A percentile compares a stretch with the other conserved stretches of the same genome.
Evolutionary conservation across 1,139 yeast genomes (phyloP).

Genomic region (Blastobotrys arbuscula): DNA sequence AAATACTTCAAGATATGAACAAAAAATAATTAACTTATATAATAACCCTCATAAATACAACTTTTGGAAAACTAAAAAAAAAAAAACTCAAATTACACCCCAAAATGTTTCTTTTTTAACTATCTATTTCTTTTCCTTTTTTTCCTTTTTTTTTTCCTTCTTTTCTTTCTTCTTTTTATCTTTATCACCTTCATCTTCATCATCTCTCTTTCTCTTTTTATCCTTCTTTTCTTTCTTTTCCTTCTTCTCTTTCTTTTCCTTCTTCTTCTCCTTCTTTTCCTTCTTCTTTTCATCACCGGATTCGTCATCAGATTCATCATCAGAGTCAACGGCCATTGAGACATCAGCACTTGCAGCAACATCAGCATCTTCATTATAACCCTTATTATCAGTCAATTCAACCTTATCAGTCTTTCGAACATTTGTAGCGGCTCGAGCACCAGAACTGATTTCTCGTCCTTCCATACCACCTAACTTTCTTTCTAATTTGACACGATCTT

Average conservation of each 20-base stretch:
- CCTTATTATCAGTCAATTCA: slow-evolving; percentile 66
- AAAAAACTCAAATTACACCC: slow-evolving; percentile 12
- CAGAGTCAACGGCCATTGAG: slow-evolving; percentile 24
- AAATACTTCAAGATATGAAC: slow-evolving; percentile 29
- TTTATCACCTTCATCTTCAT: slow-evolving; percentile 21
- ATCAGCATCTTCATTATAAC: slow-evolving; percentile 74
- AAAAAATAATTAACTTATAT: slow-evolving; percentile 6
- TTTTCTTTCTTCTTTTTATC: slow-evolving; percentile 19
- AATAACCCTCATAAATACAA: neutral
- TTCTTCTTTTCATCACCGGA: slow-evolving; percentile 22
- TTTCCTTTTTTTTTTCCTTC: slow-evolving; percentile 19
- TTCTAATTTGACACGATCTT: slow-evolving; percentile 90
- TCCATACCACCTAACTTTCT: slow-evolving; percentile 90
- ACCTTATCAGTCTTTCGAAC: slow-evolving; percentile 53
- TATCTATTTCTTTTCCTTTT: slow-evolving; percentile 19
- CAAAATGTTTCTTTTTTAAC: neutral
- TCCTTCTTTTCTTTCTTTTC: slow-evolving; percentile 19
- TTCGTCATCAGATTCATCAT: slow-evolving; percentile 26
- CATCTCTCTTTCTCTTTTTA: slow-evolving; percentile 24
- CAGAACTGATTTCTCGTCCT: slow-evolving; percentile 56
- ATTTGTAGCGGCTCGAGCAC: slow-evolving; percentile 32
- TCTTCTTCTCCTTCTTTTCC: slow-evolving; percentile 24
- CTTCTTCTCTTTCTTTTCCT: slow-evolving; percentile 21
- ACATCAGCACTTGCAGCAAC: slow-evolving; percentile 20
- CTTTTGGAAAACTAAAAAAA: neutral